These are phyloP conservation scores for Allium cepa DNA, from an alignment of 106 monocot species.

Conservation along the genomic window DNA sequence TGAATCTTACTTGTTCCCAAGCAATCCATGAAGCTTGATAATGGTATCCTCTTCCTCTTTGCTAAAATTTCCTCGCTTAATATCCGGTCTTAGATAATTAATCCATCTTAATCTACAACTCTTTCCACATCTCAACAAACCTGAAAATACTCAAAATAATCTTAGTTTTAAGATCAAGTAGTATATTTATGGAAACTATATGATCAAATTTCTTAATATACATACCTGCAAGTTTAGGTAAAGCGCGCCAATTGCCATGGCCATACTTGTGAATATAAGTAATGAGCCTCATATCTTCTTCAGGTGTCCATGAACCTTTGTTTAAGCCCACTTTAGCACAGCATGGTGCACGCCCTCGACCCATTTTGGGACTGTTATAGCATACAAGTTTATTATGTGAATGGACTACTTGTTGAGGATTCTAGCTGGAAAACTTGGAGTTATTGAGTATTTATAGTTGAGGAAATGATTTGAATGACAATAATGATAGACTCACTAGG, in stretches of 20 bases:
- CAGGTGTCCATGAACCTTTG: conserved; percentile 84
- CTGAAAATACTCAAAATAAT: conserved; percentile 7
- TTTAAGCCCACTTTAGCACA: conserved; percentile 80
- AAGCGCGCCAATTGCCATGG: conserved; percentile 70
- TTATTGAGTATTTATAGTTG: not conserved
- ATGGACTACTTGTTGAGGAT: not conserved
- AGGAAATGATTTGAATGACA: conserved; percentile 8
- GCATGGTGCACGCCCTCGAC: conserved; percentile 72
- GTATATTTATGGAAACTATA: too few species aligned
- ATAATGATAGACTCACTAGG: not conserved
- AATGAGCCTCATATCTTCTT: conserved; percentile 61
- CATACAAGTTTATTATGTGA: too few species aligned
- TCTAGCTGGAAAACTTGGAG: conserved; percentile 1
- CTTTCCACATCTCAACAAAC: conserved; percentile 84
- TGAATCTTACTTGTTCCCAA: conserved; percentile 63
- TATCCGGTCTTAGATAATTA: conserved; percentile 77
- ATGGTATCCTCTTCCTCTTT: conserved; percentile 71
- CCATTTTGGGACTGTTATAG: conserved; percentile 18
- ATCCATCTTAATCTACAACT: conserved; percentile 84
- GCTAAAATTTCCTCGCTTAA: conserved; percentile 68
- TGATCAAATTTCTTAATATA: not conserved
- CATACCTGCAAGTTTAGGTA: conserved; percentile 73
- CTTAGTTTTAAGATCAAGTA: too few species aligned
- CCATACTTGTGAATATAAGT: conserved; percentile 58
- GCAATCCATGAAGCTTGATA: conserved; percentile 48